Evolutionary conservation across 2,329 filamentous ascomycete genomes (phyloP).

Genomic region (Colletotrichum sp.): DNA sequence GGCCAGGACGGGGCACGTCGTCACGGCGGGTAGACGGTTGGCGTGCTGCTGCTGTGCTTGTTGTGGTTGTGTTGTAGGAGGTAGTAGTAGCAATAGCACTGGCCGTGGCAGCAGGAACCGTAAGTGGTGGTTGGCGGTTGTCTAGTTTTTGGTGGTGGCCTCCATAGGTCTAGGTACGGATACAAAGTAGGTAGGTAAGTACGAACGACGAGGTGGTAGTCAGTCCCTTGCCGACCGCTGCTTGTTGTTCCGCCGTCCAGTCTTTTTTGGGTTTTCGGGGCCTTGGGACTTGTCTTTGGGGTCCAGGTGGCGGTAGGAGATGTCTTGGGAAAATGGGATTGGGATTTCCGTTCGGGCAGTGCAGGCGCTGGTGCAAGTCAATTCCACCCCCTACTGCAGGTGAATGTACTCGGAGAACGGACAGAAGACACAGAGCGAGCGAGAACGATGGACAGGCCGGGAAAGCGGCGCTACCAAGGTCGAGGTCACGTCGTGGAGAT

Average conservation of each 20-base stretch:
- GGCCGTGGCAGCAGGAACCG: neutral
- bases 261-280: neutral
- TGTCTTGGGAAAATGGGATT: neutral
- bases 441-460: slow-evolving; percentile 8
- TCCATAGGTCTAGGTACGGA: neutral
- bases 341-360: neutral
- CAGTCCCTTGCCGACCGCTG: neutral
- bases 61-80: neutral
- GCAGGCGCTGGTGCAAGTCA: neutral
- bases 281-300: neutral
- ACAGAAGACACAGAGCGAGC: slow-evolving; percentile 6
- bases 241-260: neutral
- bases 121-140: neutral
- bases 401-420: slow-evolving; percentile 1
- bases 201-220: neutral
- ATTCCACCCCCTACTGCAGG: neutral
- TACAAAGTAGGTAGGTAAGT: neutral
- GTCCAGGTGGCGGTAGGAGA: neutral
- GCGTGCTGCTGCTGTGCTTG: neutral
- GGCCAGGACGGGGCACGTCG: slow-evolving; percentile 3
- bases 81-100: neutral
- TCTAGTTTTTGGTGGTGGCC: neutral
- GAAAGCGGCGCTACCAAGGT: slow-evolving; percentile 10
- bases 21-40: slow-evolving; percentile 9
- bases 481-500: slow-evolving; percentile 16